A percentile compares a stretch with the other conserved stretches of the same genome.
Evolutionary conservation across 345 rosid species (phyloP).

Genomic region (Arabis alpina): DNA sequence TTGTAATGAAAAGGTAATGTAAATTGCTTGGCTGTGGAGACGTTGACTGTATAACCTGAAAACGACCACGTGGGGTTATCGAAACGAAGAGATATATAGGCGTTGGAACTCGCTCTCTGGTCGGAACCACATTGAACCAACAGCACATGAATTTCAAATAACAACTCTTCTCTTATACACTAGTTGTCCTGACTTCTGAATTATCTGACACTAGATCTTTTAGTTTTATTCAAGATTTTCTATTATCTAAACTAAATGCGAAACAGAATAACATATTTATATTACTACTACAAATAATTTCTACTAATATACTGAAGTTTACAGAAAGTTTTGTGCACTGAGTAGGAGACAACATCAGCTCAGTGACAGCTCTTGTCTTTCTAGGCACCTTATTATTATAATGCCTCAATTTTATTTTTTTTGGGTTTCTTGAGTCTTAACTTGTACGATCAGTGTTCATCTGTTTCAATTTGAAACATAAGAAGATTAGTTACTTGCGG

Average conservation of each 20-base stretch:
- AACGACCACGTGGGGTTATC: slow-evolving; percentile 42
- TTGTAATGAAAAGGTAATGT: too few species aligned
- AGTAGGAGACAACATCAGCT: slow-evolving; percentile 42
- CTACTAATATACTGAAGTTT: slow-evolving; percentile 8
- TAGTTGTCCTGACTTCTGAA: slow-evolving; percentile 19
- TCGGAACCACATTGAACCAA: slow-evolving; percentile 37
- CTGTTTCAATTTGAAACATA: slow-evolving; percentile 13
- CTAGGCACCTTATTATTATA: slow-evolving; percentile 29
- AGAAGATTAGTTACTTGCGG: neutral
- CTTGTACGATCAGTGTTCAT: slow-evolving; percentile 1
- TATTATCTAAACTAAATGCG: slow-evolving; percentile 1
- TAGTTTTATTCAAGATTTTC: neutral
- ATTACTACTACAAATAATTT: slow-evolving; percentile 2
- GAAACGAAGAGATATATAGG: slow-evolving; percentile 37
- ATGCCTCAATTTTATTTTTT: neutral
- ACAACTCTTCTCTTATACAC: slow-evolving; percentile 13
- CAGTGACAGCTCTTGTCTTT: slow-evolving; percentile 42
- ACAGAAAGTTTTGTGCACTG: slow-evolving; percentile 34
- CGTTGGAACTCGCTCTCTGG: slow-evolving; percentile 42
- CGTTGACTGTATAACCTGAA: slow-evolving; percentile 25
- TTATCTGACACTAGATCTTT: slow-evolving; percentile 19
- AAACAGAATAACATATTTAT: slow-evolving; percentile 12
- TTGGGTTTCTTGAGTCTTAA: slow-evolving; percentile 19
- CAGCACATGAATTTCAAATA: slow-evolving; percentile 26
- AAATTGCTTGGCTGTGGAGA: slow-evolving; percentile 16